These are phyloP conservation scores for Torulaspora gathmanii DNA, from an alignment of 805 yeast genomes.

Conservation along the genomic window DNA sequence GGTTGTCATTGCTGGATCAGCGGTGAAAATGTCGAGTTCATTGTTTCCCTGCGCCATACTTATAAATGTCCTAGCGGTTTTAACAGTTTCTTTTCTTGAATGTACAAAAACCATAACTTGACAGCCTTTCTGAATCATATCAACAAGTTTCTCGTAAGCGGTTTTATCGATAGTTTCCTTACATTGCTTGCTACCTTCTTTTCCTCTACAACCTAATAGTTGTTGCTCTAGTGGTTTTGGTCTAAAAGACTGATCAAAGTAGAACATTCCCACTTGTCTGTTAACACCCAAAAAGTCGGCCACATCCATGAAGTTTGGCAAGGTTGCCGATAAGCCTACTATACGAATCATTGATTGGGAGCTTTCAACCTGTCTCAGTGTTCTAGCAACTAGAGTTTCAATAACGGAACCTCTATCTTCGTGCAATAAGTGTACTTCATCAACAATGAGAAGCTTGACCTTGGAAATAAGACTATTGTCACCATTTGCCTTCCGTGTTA, in stretches of 20 bases:
- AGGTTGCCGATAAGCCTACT: constrained; percentile 89
- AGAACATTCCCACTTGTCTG: constrained; percentile 86
- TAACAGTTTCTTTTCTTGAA: constrained; percentile 87
- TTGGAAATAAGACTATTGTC: constrained; percentile 80
- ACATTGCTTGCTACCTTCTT: constrained; percentile 66
- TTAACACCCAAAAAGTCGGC: constrained; percentile 93
- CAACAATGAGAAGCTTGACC: constrained; percentile 82
- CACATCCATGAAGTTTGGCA: constrained; percentile 88
- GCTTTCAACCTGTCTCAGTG: constrained; percentile 90
- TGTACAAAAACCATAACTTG: constrained; percentile 98
- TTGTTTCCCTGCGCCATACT: constrained; percentile 58
- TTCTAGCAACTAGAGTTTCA: constrained; percentile 91
- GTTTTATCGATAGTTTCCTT: constrained; percentile 70
- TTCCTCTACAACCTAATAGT: constrained; percentile 79
- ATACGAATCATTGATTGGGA: constrained; percentile 90
- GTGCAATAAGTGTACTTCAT: constrained; percentile 93
- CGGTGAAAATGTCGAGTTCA: constrained; percentile 45
- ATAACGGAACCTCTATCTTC: constrained; percentile 98
- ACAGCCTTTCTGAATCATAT: constrained; percentile 60
- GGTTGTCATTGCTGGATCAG: constrained; percentile 28
- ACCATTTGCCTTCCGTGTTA: constrained; percentile 87
- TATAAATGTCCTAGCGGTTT: constrained; percentile 70
- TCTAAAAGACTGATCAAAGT: constrained; percentile 86
- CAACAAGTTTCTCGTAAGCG: constrained; percentile 69
- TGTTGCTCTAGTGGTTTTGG: constrained; percentile 92